phyloP scores from a whole-genome alignment of 2,329 filamentous ascomycete species.

The Colletotrichum zoysiae region DNA sequence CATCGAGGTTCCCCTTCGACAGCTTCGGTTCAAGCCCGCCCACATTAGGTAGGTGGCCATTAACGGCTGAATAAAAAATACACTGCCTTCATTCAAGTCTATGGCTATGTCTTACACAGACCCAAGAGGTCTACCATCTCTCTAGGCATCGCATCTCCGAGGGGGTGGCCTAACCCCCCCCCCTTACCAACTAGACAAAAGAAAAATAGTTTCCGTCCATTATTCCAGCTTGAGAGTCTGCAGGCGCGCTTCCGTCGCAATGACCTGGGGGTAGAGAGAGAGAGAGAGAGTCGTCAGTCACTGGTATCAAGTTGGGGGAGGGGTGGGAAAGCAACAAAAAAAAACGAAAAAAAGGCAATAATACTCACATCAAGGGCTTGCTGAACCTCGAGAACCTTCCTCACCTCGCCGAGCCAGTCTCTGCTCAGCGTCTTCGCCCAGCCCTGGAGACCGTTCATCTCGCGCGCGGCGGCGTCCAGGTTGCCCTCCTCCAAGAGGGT shows the following conservation, averaged over 20 bases:
- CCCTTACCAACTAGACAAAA: slow-evolving; percentile 53
- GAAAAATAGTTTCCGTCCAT: slow-evolving; percentile 48
- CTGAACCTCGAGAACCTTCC: slow-evolving; percentile 92
- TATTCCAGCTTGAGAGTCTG: slow-evolving; percentile 89
- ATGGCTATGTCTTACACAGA: slow-evolving; percentile 54
- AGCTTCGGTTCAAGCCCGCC: neutral
- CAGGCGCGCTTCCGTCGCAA: slow-evolving; percentile 89
- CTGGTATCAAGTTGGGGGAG: neutral
- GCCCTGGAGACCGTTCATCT: slow-evolving; percentile 92
- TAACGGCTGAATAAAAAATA: slow-evolving; percentile 36
- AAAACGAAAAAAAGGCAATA: neutral
- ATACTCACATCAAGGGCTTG: slow-evolving; percentile 92
- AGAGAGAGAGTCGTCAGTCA: neutral
- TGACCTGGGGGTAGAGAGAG: slow-evolving; percentile 68
- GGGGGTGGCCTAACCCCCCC: slow-evolving; percentile 1
- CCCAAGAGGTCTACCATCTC: slow-evolving; percentile 46
- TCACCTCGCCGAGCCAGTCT: slow-evolving; percentile 93
- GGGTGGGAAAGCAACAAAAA: neutral
- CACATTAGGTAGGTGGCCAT: neutral
- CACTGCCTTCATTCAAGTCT: slow-evolving; percentile 45
- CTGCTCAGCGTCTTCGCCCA: slow-evolving; percentile 96
- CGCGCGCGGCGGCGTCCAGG: slow-evolving; percentile 88
- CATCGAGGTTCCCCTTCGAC: neutral
- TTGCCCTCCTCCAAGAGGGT: slow-evolving; percentile 93
- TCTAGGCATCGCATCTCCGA: slow-evolving; percentile 44